These are phyloP conservation scores for Prosopis cineraria DNA, from an alignment of 306 rosid genomes.

Conservation along the genomic window DNA sequence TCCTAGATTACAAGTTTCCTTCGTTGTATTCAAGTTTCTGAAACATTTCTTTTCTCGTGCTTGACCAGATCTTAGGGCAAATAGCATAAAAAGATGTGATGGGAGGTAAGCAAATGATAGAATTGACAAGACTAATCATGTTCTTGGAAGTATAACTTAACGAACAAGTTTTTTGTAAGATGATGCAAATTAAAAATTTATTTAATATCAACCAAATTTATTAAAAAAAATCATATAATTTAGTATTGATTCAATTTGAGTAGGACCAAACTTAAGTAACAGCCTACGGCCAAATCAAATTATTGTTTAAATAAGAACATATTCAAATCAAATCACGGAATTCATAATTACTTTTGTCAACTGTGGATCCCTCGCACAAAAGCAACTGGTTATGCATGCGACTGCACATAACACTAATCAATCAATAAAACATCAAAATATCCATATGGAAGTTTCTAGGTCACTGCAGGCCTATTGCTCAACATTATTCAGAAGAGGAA, in stretches of 20 bases:
- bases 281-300: neutral
- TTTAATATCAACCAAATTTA: neutral
- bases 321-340: neutral
- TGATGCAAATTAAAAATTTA: neutral
- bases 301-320: too few species aligned
- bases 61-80: neutral
- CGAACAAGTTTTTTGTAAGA: neutral
- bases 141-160: too few species aligned
- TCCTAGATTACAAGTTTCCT: constrained; percentile 22
- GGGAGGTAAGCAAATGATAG: neutral
- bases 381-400: neutral
- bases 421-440: neutral
- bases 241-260: neutral
- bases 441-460: constrained; percentile 29
- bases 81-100: neutral
- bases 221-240: neutral
- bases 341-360: neutral
- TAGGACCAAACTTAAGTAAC: neutral
- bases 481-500: constrained; percentile 14
- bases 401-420: constrained; percentile 7
- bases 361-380: neutral
- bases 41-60: neutral
- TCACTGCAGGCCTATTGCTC: constrained; percentile 26
- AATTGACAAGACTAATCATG: neutral
- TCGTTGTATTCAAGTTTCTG: constrained; percentile 28